phyloP scores from a whole-genome alignment of 345 rosid genomes.

The Acer saccharum region DNA sequence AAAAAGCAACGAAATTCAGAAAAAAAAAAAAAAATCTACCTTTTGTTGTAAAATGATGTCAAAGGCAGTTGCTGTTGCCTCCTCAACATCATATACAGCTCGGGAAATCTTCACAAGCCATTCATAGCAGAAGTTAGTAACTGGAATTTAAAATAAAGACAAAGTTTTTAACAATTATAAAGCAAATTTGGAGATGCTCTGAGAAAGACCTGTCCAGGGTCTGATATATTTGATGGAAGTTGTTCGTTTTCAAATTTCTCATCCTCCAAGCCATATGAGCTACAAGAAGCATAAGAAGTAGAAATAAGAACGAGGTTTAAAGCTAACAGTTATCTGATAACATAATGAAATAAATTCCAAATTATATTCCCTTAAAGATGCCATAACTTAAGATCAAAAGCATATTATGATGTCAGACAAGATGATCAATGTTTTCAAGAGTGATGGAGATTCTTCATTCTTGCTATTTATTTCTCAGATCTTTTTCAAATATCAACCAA shows the following conservation, averaged over 20 bases:
- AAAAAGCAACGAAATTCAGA: background rate
- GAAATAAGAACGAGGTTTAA: conserved; percentile 13
- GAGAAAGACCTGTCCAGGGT: conserved; percentile 71
- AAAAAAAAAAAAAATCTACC: conserved; percentile 40
- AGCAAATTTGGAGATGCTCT: conserved; percentile 25
- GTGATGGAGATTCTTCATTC: background rate
- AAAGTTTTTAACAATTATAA: background rate
- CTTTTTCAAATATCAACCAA: conserved; percentile 5
- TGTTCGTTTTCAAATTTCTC: conserved; percentile 75
- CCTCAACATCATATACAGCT: conserved; percentile 90
- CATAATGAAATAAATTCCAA: conserved; percentile 2
- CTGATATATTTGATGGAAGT: conserved; percentile 66
- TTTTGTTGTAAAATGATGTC: conserved; percentile 76
- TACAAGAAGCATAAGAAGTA: conserved; percentile 31
- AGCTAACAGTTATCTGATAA: background rate
- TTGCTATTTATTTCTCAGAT: background rate
- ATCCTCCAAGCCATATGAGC: conserved; percentile 84
- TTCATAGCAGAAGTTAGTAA: conserved; percentile 25
- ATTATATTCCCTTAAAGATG: background rate
- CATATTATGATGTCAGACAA: conserved; percentile 2
- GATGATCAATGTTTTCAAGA: background rate
- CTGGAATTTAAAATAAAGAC: background rate
- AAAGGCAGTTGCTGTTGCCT: conserved; percentile 80
- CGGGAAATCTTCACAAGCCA: conserved; percentile 62
- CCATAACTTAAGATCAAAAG: conserved; percentile 1